Evolutionary conservation across 306 rosid genomes (phyloP), one percentile per base, ranked within the genome.

Genomic region (Vigna reflexopilosa): DNA sequence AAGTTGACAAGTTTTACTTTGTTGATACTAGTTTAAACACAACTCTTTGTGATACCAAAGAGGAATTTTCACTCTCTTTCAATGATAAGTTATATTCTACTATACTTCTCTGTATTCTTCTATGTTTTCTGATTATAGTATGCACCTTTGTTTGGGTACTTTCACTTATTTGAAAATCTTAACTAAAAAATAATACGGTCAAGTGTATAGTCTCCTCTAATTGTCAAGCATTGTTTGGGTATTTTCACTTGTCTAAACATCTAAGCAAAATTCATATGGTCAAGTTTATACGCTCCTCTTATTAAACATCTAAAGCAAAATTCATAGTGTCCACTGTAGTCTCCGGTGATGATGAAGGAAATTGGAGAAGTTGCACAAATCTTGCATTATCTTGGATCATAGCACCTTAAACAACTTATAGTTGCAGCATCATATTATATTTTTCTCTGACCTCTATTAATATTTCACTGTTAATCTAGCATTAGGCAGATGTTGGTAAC

Each of bases 371-470:
- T 44, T 44, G 7, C 42, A 20, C 56, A 47, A 12, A 19, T 10
- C 22, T 67, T 22, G 45, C 19, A 38, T 70, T 34, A 82, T 14
- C 52, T 62, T 36, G 42, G 42, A 1, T 36, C 42, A 36, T 30
- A 32, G 17, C 30, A 40, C 72, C 49, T 8, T 22, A 48, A 67
- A n/a, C 4, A 70, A 15, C 66, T 22, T 59, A 57, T 12, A 57
- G 64, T 24, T 49, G 9, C n/a, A 9, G 57, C 65, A 40, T 24
- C 83, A 67, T 36, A 28, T 17, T 78, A 50, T 63, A 20, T 19
- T 51, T 38, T 42, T n/a, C 34, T 9, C 34, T 9, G 66, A 9
- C 32, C 4, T 69, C 58, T 48, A 42, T 6, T 58, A 81, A 22
- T 48, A 47, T 38, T 28, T 48, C 19, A 57, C 17, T 32, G 36